Base-by-base conservation (phyloP, 805 yeast genomes). In the Ogataea neopini region DNA sequence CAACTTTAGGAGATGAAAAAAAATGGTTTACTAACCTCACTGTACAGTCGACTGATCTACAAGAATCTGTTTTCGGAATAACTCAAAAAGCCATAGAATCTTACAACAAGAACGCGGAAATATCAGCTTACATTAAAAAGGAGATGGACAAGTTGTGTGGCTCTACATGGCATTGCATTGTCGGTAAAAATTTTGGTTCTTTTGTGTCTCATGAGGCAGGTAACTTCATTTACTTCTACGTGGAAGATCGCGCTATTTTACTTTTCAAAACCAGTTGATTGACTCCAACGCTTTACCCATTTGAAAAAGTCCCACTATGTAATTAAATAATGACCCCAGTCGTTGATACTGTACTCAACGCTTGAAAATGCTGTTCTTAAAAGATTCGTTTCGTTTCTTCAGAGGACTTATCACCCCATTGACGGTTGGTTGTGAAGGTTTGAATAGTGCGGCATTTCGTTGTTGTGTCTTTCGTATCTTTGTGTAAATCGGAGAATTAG, bases 141-240 rank as follows among this genome's bases (percentile, higher is more conserved):
- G 73, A 73, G 52, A 64, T 86, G 64, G 94, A 86, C 61, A 73
- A 75, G 40, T 64, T 72, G 39, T 78, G 74, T 49, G 92, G 91
- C 0, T 76, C 81, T 23, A 79, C 88, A 33, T 87, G 94, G 95
- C 92, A 87, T 62, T 88, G 84, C 2, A 76, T 87, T 42, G 90
- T 85, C 44, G 95, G 94, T 9, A 83, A 80, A 63, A 83, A 82
- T 57, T 87, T 86, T 66, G 92, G 94, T 3, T 78, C 86, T 41
- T 85, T 83, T 61, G 89, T 87, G 15, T 83, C 91, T 10, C 94
- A 87, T 60, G 71, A 86, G 64, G 80, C 80, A 54, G 91, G 90
- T 1, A 74, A 73, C 57, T 87, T 87, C 59, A 71, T 81, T 10
- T 86, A 87, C 60, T 84, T 81, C 59, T 86, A 85, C 68, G 73